phyloP scores from a whole-genome alignment of 2,329 filamentous ascomycete species.

The Cladorrhinum sp. region DNA sequence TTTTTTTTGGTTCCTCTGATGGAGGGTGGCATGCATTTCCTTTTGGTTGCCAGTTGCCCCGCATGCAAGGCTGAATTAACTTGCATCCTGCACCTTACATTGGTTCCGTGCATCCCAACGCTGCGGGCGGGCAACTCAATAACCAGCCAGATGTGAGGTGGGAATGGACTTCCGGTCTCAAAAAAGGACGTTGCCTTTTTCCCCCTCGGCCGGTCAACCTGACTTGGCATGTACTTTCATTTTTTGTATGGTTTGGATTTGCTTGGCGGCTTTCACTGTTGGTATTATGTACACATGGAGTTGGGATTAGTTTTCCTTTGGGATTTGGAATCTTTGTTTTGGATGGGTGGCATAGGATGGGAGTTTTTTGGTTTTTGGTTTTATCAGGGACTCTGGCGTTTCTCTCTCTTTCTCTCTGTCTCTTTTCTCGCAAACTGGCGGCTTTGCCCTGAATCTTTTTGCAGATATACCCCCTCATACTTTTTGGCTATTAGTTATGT shows the following conservation, averaged over 20 bases:
- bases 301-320: neutral
- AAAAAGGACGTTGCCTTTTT: neutral
- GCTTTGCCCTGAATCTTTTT: neutral
- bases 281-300: neutral
- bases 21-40: neutral
- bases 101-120: neutral
- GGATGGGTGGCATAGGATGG: neutral
- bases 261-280: neutral
- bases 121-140: neutral
- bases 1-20: neutral
- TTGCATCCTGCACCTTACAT: neutral
- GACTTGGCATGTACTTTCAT: neutral
- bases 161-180: neutral
- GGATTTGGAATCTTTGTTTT: neutral
- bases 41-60: conserved; percentile 3
- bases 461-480: neutral
- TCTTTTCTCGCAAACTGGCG: neutral
- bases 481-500: neutral
- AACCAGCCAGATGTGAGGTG: neutral
- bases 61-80: conserved; percentile 20
- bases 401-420: too few species aligned
- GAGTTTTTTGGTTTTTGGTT: neutral
- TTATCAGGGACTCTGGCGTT: too few species aligned
- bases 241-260: neutral
- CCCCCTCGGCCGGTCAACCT: neutral